Evolutionary conservation across 306 rosid species (phyloP).

Genomic region (Castanopsis chinensis): DNA sequence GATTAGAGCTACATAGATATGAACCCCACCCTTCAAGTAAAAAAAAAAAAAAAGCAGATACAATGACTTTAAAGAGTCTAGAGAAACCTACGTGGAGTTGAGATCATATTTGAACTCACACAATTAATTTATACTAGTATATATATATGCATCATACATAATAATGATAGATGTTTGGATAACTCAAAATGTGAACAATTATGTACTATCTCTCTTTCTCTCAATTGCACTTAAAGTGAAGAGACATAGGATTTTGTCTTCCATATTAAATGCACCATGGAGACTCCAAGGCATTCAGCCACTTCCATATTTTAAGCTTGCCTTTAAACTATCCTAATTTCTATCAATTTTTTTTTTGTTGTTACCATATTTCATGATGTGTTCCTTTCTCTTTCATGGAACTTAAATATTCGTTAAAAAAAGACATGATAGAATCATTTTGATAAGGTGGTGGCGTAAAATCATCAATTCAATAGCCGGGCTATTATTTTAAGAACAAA

Average conservation of each 20-base stretch:
- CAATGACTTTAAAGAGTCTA: too few relatives aligned
- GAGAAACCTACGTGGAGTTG: too few relatives aligned
- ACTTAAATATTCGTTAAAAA: background rate
- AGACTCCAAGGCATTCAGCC: slow-evolving; percentile 40
- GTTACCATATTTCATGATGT: background rate
- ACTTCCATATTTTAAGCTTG: slow-evolving; percentile 29
- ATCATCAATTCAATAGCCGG: background rate
- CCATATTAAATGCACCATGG: slow-evolving; percentile 53
- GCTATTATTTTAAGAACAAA: background rate
- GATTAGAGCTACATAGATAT: too few relatives aligned
- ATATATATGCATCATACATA: too few relatives aligned
- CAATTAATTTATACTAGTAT: too few relatives aligned
- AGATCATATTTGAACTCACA: too few relatives aligned
- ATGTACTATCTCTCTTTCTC: too few relatives aligned
- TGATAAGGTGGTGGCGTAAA: slow-evolving; percentile 16
- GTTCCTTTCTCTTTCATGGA: background rate
- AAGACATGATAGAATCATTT: slow-evolving; percentile 15
- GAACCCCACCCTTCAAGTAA: too few relatives aligned
- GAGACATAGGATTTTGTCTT: too few relatives aligned
- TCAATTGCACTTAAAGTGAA: too few relatives aligned
- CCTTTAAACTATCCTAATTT: slow-evolving; percentile 39
- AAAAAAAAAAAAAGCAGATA: too few relatives aligned
- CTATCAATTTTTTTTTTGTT: slow-evolving; percentile 23
- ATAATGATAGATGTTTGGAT: too few relatives aligned
- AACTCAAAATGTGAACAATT: background rate